These are phyloP conservation scores for Claviceps arundinis DNA, from an alignment of 2,329 filamentous ascomycete genomes.

Conservation along the genomic window DNA sequence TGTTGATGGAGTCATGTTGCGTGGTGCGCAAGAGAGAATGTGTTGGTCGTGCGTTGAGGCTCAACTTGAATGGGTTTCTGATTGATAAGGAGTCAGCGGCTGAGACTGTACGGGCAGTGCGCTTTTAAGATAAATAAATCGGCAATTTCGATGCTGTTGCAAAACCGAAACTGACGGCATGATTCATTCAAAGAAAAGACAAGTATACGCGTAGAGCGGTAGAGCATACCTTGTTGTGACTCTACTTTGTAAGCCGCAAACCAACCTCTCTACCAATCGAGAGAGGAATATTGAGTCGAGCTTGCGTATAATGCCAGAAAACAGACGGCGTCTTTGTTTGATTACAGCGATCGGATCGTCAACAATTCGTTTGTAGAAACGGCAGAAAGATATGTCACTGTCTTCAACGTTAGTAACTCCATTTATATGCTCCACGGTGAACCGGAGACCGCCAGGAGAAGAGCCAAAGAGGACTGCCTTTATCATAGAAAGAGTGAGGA, in stretches of 20 bases:
- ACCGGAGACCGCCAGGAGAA: background rate
- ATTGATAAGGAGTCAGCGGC: background rate
- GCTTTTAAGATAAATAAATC: too few relatives aligned
- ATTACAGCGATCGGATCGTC: background rate
- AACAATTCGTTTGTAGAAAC: background rate
- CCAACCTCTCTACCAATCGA: background rate
- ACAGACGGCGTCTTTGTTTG: too few relatives aligned
- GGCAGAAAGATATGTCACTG: background rate
- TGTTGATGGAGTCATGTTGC: slow-evolving; percentile 17
- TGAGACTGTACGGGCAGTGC: background rate
- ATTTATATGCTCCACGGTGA: background rate
- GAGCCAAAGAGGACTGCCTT: background rate
- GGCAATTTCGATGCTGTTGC: too few relatives aligned
- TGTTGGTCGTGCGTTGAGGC: background rate
- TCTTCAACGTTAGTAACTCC: background rate
- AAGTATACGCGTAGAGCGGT: background rate
- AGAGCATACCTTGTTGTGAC: background rate
- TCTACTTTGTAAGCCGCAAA: background rate
- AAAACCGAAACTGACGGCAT: too few relatives aligned
- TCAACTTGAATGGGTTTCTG: background rate
- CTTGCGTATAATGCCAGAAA: too few relatives aligned
- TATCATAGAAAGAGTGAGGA: too few relatives aligned
- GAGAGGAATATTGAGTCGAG: background rate
- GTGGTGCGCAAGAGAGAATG: slow-evolving; percentile 2
- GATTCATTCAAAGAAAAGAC: background rate